Evolutionary conservation across 371 early-diverging fungal species (phyloP).

Genomic region (Rhizopus arrhizus): DNA sequence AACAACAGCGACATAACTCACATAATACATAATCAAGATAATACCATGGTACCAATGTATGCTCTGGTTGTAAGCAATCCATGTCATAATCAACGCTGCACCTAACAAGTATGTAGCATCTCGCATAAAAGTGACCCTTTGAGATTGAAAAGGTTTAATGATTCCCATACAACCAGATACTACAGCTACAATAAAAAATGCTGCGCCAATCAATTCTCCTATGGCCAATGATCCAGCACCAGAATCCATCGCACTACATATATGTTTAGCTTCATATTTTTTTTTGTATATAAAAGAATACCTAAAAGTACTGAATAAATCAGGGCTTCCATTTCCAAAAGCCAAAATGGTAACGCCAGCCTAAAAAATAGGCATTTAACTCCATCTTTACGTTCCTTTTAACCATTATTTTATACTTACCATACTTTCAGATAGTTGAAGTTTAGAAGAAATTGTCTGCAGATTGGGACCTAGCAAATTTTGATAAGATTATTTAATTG

Average conservation of each 20-base stretch:
- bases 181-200: constrained; percentile 73
- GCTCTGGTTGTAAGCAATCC: constrained; percentile 63
- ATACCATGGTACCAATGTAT: constrained; percentile 67
- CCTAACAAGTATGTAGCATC: constrained; percentile 73
- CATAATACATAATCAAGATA: constrained; percentile 56
- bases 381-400: neutral
- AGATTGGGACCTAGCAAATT: constrained; percentile 59
- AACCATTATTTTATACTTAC: constrained; percentile 28
- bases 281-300: constrained; percentile 10
- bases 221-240: constrained; percentile 77
- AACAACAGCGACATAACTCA: constrained; percentile 58
- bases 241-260: constrained; percentile 65
- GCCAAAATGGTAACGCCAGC: constrained; percentile 88
- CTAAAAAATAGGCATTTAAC: constrained; percentile 22
- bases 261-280: neutral
- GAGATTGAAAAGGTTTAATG: constrained; percentile 66
- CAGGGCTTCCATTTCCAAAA: constrained; percentile 85
- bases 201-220: constrained; percentile 82
- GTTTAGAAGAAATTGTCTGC: constrained; percentile 62
- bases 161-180: constrained; percentile 79
- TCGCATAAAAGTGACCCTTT: constrained; percentile 65
- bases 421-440: constrained; percentile 69
- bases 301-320: constrained; percentile 78
- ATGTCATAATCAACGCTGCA: constrained; percentile 60
- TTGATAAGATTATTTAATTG: neutral